Percentiles rank a stretch among this genome's conserved stretches.
Conservation (phyloP, 176 grass and related monocot genomes). For the Bonia amplexicaulis region DNA sequence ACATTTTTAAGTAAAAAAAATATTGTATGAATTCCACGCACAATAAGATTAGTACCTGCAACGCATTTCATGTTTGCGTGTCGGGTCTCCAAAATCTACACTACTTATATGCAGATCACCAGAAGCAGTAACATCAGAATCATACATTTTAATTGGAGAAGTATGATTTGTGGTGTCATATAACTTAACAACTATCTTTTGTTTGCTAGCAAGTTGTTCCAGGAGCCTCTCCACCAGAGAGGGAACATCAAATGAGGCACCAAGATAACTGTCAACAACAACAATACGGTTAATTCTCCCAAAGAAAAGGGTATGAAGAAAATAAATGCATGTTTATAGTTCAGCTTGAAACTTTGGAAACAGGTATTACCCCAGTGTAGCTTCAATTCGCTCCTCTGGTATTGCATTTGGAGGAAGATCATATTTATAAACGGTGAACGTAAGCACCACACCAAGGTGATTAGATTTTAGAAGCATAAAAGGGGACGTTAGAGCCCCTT, state of each 20-base stretch:
- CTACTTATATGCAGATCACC: slow-evolving; percentile 35
- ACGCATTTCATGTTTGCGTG: slow-evolving; percentile 75
- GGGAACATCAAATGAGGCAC: slow-evolving; percentile 81
- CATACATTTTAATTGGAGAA: slow-evolving; percentile 67
- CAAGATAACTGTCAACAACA: slow-evolving; percentile 56
- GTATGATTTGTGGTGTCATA: slow-evolving; percentile 72
- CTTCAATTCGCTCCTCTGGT: slow-evolving; percentile 51
- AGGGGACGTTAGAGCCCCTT: slow-evolving; percentile 70
- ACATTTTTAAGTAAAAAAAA: not conserved
- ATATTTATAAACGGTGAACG: slow-evolving; percentile 74
- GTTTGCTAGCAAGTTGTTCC: slow-evolving; percentile 77
- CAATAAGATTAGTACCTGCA: slow-evolving; percentile 52
- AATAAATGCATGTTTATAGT: not conserved
- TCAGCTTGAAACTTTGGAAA: not conserved
- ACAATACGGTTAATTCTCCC: not conserved
- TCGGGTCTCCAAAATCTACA: slow-evolving; percentile 75
- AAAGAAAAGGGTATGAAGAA: not conserved
- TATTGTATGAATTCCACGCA: not conserved
- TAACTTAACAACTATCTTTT: slow-evolving; percentile 68
- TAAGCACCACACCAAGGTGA: slow-evolving; percentile 74
- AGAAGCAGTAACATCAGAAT: slow-evolving; percentile 38
- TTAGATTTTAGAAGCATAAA: slow-evolving; percentile 79
- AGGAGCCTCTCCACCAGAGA: slow-evolving; percentile 81
- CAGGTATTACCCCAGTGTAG: slow-evolving; percentile 59
- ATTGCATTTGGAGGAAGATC: slow-evolving; percentile 51